phyloP scores from a whole-genome alignment of 495 filamentous ascomycete genomes.

The Aspergillus sclerotiicarbonarius region DNA sequence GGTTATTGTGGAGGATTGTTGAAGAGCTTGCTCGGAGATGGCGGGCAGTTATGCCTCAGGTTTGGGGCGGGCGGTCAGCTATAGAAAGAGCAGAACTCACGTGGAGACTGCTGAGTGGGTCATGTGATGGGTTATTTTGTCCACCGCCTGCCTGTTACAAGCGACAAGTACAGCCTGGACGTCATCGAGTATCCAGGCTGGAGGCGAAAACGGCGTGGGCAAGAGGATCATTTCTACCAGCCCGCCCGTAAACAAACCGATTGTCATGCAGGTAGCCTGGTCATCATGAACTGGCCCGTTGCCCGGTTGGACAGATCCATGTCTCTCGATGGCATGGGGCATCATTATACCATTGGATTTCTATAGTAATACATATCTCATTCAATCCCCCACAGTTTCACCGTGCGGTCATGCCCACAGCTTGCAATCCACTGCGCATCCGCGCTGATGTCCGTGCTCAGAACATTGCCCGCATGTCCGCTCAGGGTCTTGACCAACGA shows the following conservation, averaged over 20 bases:
- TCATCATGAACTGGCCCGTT: no score
- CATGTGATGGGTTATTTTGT: neutral
- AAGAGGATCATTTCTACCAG: neutral
- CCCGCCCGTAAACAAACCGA: no score
- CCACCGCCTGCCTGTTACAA: neutral
- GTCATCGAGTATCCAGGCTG: no score
- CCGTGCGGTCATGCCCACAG: constrained; percentile 88
- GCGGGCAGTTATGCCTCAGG: neutral
- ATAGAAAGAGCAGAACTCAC: no score
- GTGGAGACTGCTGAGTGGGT: neutral
- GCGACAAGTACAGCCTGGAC: no score
- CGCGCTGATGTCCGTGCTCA: constrained; percentile 79
- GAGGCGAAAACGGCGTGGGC: no score
- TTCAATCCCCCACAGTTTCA: constrained; percentile 94
- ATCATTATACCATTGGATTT: neutral
- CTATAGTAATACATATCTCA: constrained; percentile 38
- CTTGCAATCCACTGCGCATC: constrained; percentile 92
- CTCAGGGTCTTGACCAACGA: constrained; percentile 80
- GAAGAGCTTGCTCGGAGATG: neutral
- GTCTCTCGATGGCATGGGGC: no score
- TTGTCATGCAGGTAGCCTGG: no score
- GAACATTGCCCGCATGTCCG: constrained; percentile 87
- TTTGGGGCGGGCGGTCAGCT: neutral
- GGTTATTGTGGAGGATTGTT: neutral
- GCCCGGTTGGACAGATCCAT: no score